Conservation (phyloP, 805 yeast species). For the Wickerhamomyces tratensis region DNA sequence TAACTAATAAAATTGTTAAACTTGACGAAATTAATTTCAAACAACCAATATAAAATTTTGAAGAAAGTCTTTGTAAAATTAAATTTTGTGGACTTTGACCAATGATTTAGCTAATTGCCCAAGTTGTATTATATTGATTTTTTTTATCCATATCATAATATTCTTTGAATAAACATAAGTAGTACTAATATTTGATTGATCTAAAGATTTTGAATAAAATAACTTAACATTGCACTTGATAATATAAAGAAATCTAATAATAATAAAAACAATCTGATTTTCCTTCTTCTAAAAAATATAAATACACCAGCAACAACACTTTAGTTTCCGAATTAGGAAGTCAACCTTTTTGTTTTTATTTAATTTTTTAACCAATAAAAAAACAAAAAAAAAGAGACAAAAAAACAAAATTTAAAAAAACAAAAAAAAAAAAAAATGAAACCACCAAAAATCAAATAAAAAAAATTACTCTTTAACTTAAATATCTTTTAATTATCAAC, state of each 20-base stretch:
- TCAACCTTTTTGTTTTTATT: too few species aligned
- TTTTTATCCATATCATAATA: slow-evolving; percentile 26
- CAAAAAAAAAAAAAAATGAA: too few species aligned
- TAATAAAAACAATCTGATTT: slow-evolving; percentile 9
- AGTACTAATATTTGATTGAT: slow-evolving; percentile 29
- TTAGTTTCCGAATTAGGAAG: too few species aligned
- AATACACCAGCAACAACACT: too few species aligned
- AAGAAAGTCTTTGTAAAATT: slow-evolving; percentile 27
- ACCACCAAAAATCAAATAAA: too few species aligned
- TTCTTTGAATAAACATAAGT: slow-evolving; percentile 38
- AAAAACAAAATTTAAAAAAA: too few species aligned
- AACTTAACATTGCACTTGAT: slow-evolving; percentile 27
- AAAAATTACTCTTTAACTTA: too few species aligned
- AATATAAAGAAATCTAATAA: slow-evolving; percentile 26
- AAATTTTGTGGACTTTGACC: slow-evolving; percentile 36
- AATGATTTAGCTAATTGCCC: slow-evolving; percentile 38
- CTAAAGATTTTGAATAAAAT: slow-evolving; percentile 33
- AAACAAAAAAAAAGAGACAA: too few species aligned
- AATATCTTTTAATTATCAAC: too few species aligned
- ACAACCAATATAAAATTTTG: slow-evolving; percentile 30
- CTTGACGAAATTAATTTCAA: slow-evolving; percentile 32
- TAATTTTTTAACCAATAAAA: too few species aligned
- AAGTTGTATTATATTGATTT: slow-evolving; percentile 34
- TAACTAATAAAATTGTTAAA: slow-evolving; percentile 22
- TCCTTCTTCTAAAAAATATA: too few species aligned